Percentiles rank a stretch among this genome's conserved stretches.
Conservation (phyloP, 2,329 filamentous ascomycete genomes). For the Aciculosporium take region DNA sequence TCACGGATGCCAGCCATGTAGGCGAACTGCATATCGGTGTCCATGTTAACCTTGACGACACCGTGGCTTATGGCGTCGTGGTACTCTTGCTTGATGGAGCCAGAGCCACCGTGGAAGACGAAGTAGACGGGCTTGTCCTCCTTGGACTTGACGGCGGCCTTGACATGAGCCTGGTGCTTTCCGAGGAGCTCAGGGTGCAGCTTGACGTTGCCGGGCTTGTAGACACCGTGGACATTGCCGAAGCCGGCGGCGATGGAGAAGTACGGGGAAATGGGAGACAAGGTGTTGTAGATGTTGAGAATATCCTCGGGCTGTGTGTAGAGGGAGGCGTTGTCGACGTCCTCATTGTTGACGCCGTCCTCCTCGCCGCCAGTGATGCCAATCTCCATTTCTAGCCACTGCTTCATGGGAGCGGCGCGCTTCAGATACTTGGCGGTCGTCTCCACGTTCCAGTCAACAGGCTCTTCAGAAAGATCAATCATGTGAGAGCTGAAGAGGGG, state of each 20-base stretch:
- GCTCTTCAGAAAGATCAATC: constrained; percentile 93
- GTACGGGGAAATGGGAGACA: constrained; percentile 78
- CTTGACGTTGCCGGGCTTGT: constrained; percentile 95
- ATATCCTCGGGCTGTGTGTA: constrained; percentile 98
- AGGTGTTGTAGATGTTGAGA: constrained; percentile 75
- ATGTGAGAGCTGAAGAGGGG: constrained; percentile 96
- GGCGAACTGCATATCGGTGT: constrained; percentile 94
- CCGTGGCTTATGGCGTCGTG: constrained; percentile 76
- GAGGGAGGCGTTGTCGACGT: constrained; percentile 88
- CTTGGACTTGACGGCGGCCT: constrained; percentile 57
- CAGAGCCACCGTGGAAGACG: constrained; percentile 97
- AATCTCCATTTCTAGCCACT: constrained; percentile 95
- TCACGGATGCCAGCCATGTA: constrained; percentile 89
- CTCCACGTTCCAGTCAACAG: constrained; percentile 77
- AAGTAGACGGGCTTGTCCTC: constrained; percentile 93
- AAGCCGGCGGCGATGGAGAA: constrained; percentile 98
- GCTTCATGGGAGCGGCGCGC: constrained; percentile 90
- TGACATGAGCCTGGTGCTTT: constrained; percentile 91
- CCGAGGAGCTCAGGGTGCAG: constrained; percentile 88
- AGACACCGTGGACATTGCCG: constrained; percentile 98
- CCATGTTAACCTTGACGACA: constrained; percentile 98
- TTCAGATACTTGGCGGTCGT: constrained; percentile 90
- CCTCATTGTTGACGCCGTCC: constrained; percentile 97
- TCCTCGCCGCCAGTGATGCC: constrained; percentile 91
- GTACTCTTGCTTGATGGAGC: constrained; percentile 84